Evolutionary conservation across 2,329 filamentous ascomycete genomes (phyloP).

Genomic region (Ascochyta pisi): DNA sequence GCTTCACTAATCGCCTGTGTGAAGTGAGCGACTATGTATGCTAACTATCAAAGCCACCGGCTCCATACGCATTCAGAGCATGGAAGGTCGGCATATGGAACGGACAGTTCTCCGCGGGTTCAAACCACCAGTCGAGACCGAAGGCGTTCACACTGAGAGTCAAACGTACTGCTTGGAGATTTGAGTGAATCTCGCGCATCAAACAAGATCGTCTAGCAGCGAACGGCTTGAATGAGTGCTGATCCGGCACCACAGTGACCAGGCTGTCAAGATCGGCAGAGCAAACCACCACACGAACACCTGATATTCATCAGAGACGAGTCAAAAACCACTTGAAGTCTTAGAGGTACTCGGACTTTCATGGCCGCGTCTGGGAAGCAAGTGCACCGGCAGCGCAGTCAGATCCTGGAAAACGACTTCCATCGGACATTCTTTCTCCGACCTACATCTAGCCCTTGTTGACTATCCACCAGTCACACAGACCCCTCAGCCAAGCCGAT

Average conservation of each 20-base stretch:
- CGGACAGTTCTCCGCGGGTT: no score
- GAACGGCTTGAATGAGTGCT: background rate
- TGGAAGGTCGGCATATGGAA: no score
- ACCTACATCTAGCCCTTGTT: background rate
- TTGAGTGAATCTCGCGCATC: no score
- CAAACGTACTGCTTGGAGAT: no score
- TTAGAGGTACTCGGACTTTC: background rate
- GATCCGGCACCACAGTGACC: background rate
- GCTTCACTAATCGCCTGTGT: background rate
- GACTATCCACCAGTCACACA: background rate
- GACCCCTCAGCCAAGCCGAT: background rate
- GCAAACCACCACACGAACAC: background rate
- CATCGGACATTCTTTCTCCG: slow-evolving; percentile 4
- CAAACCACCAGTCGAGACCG: no score
- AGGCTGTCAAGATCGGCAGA: background rate
- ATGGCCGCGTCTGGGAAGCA: background rate
- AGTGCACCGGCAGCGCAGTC: background rate
- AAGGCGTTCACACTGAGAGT: no score
- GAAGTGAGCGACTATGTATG: background rate
- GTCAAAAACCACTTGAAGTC: no score
- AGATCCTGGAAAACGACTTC: no score
- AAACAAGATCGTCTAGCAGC: no score
- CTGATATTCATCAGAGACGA: background rate
- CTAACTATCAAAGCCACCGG: background rate
- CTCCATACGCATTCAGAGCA: no score